Conservation (phyloP, 129 eudicot genomes). For the Flaveria ramosissima region DNA sequence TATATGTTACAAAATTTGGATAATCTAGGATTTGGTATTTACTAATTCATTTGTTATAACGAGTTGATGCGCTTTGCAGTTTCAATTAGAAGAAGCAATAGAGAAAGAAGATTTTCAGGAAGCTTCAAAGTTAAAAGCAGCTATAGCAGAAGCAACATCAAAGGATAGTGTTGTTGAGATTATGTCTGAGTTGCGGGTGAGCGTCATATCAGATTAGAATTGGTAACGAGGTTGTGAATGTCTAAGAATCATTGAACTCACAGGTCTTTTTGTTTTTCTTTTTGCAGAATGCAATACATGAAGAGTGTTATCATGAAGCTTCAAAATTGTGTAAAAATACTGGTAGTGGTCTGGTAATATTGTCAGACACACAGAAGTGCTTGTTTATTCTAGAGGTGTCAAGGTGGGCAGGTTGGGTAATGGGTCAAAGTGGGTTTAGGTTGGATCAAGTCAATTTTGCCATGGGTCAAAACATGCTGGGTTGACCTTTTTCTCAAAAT, state of each 20-base stretch:
- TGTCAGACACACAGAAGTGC: constrained; percentile 2
- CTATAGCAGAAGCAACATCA: constrained; percentile 76
- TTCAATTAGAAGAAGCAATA: constrained; percentile 97
- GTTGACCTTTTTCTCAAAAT: not conserved
- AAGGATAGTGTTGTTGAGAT: constrained; percentile 81
- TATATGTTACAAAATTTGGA: not conserved
- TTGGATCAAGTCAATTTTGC: not conserved
- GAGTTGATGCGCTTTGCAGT: constrained; percentile 49
- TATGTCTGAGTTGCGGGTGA: constrained; percentile 81
- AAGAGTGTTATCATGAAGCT: constrained; percentile 94
- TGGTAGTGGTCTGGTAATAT: constrained; percentile 97
- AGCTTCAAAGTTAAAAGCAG: constrained; percentile 77
- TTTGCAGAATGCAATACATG: constrained; percentile 77
- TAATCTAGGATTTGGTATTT: not conserved
- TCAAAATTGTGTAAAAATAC: constrained; percentile 75
- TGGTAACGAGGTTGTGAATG: constrained; percentile 16
- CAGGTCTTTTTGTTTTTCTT: not conserved
- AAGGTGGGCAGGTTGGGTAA: constrained; percentile 1
- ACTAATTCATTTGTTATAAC: not conserved
- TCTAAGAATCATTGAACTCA: constrained; percentile 17
- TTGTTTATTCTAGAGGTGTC: not conserved
- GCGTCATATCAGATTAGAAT: constrained; percentile 10
- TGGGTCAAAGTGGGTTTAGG: not conserved
- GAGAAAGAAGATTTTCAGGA: constrained; percentile 95
- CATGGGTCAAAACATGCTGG: not conserved